A percentile compares a stretch with the other conserved stretches of the same genome.
Conservation (phyloP, 345 rosid species). For the Geranium brycei region DNA sequence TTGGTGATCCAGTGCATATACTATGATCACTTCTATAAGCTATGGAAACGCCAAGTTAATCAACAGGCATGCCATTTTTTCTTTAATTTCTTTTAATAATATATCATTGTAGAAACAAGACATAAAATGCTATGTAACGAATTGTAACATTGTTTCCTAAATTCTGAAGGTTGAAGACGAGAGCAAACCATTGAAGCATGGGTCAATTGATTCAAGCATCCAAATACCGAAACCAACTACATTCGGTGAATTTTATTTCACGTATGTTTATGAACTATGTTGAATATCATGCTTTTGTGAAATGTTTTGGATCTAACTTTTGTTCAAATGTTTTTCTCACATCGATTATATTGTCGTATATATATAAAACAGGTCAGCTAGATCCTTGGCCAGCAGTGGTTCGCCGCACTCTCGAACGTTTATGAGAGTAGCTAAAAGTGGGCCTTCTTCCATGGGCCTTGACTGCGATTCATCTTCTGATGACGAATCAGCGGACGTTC, state of each 20-base stretch:
- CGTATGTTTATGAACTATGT: constrained; percentile 20
- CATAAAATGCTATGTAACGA: too few relatives aligned
- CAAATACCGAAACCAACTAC: constrained; percentile 23
- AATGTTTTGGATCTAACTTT: background rate
- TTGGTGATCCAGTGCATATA: constrained; percentile 65
- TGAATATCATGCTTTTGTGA: background rate
- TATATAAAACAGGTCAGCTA: constrained; percentile 52
- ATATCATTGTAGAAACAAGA: too few relatives aligned
- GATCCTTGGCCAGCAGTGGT: constrained; percentile 74
- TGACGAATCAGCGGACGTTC: constrained; percentile 31
- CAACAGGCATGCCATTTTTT: constrained; percentile 15
- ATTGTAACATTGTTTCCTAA: too few relatives aligned
- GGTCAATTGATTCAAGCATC: constrained; percentile 28
- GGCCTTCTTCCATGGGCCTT: constrained; percentile 53
- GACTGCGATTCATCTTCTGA: constrained; percentile 60
- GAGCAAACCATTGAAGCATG: constrained; percentile 33
- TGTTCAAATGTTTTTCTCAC: too few relatives aligned
- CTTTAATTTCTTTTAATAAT: too few relatives aligned
- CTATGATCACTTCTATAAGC: constrained; percentile 50
- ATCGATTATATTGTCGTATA: background rate
- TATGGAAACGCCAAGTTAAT: constrained; percentile 21
- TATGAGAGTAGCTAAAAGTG: constrained; percentile 60
- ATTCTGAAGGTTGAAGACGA: constrained; percentile 30
- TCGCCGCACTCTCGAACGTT: constrained; percentile 58
- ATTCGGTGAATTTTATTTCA: constrained; percentile 26